Conservation (phyloP, 2,329 filamentous ascomycete species). For the Rosellinia necatrix region DNA sequence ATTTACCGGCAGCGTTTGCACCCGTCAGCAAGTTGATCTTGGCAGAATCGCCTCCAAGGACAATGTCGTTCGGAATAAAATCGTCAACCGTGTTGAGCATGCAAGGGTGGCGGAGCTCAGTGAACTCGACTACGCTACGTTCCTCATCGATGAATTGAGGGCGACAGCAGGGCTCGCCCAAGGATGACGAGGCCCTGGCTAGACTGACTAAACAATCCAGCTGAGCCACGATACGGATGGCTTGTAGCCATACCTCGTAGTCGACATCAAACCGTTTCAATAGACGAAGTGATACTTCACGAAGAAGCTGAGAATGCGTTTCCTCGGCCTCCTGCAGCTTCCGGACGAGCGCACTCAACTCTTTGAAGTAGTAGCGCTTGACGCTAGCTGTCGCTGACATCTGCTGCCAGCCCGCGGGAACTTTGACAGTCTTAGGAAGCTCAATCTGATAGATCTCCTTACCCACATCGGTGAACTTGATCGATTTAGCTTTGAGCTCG, state of each 20-base stretch:
- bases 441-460: conserved; percentile 98
- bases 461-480: conserved; percentile 82
- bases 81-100: conserved; percentile 87
- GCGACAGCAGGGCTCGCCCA: conserved; percentile 87
- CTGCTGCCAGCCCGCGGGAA: conserved; percentile 89
- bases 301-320: conserved; percentile 86
- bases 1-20: conserved; percentile 97
- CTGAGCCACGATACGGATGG: conserved; percentile 88
- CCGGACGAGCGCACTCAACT: conserved; percentile 81
- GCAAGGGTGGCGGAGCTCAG: conserved; percentile 91
- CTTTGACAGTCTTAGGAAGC: conserved; percentile 80
- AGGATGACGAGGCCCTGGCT: conserved; percentile 80
- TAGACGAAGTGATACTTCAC: conserved; percentile 82
- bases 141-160: conserved; percentile 86
- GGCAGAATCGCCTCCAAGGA: conserved; percentile 76
- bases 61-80: conserved; percentile 95
- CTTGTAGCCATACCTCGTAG: conserved; percentile 82
- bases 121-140: conserved; percentile 86
- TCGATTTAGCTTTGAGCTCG: conserved; percentile 72
- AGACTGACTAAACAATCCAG: conserved; percentile 94
- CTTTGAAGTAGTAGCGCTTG: conserved; percentile 91
- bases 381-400: conserved; percentile 92
- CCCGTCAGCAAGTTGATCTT: conserved; percentile 93
- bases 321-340: conserved; percentile 93
- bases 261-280: conserved; percentile 87